Evolutionary conservation across 2,329 filamentous ascomycete genomes (phyloP).

Genomic region (Geosmithia putterillii): DNA sequence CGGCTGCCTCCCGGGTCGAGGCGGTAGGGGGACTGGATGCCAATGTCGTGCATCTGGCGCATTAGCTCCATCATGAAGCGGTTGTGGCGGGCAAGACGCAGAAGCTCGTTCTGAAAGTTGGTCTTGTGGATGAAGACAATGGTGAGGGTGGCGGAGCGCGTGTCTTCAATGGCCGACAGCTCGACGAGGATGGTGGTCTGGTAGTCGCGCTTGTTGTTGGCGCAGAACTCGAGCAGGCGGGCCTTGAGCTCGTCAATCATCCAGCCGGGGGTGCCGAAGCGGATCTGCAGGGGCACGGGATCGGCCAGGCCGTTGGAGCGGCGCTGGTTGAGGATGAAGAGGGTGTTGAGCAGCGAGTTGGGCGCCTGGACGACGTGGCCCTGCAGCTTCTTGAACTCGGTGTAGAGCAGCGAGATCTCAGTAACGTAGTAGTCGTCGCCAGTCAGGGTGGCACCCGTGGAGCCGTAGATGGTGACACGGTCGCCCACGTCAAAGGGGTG

Average conservation of each 20-base stretch:
- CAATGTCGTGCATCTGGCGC: constrained; percentile 69
- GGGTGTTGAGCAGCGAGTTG: constrained; percentile 82
- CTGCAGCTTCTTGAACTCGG: constrained; percentile 98
- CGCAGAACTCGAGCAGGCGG: constrained; percentile 72
- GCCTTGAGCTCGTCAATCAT: constrained; percentile 74
- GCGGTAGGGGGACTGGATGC: constrained; percentile 64
- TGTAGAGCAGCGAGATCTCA: constrained; percentile 84
- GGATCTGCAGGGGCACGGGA: constrained; percentile 70
- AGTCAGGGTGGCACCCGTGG: constrained; percentile 62
- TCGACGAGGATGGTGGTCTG: constrained; percentile 79
- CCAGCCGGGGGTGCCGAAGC: constrained; percentile 74
- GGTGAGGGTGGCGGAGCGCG: constrained; percentile 78
- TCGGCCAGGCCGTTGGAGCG: constrained; percentile 82
- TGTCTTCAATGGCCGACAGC: constrained; percentile 65
- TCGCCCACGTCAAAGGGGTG: constrained; percentile 96
- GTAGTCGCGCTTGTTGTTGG: constrained; percentile 79
- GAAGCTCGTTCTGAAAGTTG: constrained; percentile 88
- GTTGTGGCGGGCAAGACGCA: constrained; percentile 82
- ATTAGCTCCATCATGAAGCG: constrained; percentile 90
- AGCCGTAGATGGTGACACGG: constrained; percentile 82
- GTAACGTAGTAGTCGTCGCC: constrained; percentile 96
- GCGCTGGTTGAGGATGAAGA: constrained; percentile 92
- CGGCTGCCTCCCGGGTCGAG: constrained; percentile 54
- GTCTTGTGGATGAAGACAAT: constrained; percentile 97
- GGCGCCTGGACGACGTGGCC: constrained; percentile 92